phyloP scores from a whole-genome alignment of 768 basidiomycete species.

The Pulveroboletus sp. region DNA sequence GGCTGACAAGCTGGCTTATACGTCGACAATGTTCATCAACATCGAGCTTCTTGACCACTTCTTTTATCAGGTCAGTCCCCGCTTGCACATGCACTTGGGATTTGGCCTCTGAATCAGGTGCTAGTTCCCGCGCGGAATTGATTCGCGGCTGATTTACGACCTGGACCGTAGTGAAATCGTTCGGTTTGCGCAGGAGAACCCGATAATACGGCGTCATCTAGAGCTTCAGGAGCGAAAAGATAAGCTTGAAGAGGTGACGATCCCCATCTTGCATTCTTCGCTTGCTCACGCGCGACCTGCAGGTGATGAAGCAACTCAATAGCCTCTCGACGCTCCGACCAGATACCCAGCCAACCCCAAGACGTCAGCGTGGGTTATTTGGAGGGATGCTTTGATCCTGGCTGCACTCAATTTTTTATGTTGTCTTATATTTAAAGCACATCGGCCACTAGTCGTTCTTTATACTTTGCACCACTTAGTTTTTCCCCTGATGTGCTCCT shows the following conservation, averaged over 20 bases:
- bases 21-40: conserved; percentile 97
- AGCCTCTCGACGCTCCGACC: conserved; percentile 83
- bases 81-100: not conserved
- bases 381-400: conserved; percentile 64
- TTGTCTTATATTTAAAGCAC: not conserved
- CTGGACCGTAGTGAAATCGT: conserved; percentile 87
- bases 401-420: not conserved
- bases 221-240: conserved; percentile 97
- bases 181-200: conserved; percentile 94
- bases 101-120: not conserved
- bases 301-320: conserved; percentile 96
- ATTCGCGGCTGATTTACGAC: conserved; percentile 87
- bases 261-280: not conserved
- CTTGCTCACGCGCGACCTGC: conserved; percentile 4
- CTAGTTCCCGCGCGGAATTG: conserved; percentile 96
- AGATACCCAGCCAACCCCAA: conserved; percentile 69
- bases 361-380: conserved; percentile 76
- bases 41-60: conserved; percentile 97
- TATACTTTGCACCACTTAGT: not conserved
- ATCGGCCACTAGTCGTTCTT: conserved; percentile 10
- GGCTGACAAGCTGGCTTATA: conserved; percentile 93
- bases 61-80: conserved; percentile 80
- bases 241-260: conserved; percentile 86
- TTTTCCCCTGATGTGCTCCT: not conserved
- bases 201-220: conserved; percentile 76